Percentiles rank a stretch among this genome's conserved stretches.
Conservation (phyloP, 352 stramenopile genomes). For the Ochromonadaceae sp. region DNA sequence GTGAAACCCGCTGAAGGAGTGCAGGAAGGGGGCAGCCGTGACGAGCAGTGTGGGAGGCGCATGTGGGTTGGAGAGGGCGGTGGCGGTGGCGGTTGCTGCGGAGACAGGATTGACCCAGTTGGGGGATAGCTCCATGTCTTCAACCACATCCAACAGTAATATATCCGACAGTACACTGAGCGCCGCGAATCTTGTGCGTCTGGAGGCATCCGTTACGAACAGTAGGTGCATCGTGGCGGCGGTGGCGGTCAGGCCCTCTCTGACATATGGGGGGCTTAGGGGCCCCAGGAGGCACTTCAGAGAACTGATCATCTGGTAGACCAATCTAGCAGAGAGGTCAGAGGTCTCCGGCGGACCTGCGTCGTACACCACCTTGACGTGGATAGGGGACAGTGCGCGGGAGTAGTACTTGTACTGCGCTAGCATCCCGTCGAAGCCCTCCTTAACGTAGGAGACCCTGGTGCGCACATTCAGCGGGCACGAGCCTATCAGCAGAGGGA, state of each 20-base stretch:
- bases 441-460: constrained; percentile 5
- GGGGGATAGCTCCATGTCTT: background rate
- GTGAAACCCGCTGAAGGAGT: no score
- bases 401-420: constrained; percentile 68
- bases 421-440: constrained; percentile 58
- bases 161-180: background rate
- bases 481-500: constrained; percentile 1
- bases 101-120: no score
- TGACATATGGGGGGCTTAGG: background rate
- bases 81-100: no score
- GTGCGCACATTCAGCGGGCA: constrained; percentile 9
- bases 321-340: constrained; percentile 22
- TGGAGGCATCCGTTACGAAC: constrained; percentile 4
- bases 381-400: constrained; percentile 66
- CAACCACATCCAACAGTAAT: background rate
- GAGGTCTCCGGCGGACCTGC: constrained; percentile 32
- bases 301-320: constrained; percentile 32
- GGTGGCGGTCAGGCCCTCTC: background rate
- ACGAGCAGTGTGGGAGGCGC: no score
- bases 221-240: background rate
- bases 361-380: constrained; percentile 71
- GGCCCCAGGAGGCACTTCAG: background rate
- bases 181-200: background rate
- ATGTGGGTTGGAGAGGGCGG: no score
- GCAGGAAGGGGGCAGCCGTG: no score